These are phyloP conservation scores for Phytophthora tubulina DNA, from an alignment of 352 stramenopile species.

Conservation along the genomic window DNA sequence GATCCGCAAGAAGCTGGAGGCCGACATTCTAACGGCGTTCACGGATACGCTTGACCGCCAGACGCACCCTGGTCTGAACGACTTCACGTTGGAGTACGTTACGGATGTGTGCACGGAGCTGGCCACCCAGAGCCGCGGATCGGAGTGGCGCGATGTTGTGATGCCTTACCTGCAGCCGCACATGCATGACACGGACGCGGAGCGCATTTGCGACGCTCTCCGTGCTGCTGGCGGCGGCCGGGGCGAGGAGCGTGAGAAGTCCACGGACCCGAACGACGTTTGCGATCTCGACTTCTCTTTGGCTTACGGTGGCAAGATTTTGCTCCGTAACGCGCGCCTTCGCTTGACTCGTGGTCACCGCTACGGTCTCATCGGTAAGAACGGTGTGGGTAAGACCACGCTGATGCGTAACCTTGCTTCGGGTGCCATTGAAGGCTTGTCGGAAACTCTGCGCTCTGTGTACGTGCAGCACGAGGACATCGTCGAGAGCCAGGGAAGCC, in stretches of 20 bases:
- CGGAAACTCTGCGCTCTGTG: conserved; percentile 93
- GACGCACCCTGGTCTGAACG: conserved; percentile 55
- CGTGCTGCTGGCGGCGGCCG: conserved; percentile 63
- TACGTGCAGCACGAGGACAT: conserved; percentile 98
- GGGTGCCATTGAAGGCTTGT: conserved; percentile 93
- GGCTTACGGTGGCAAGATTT: conserved; percentile 93
- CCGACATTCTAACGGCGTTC: conserved; percentile 56
- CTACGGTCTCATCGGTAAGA: conserved; percentile 97
- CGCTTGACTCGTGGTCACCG: conserved; percentile 94
- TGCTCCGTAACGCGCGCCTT: conserved; percentile 97
- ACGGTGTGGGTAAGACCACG: conserved; percentile 97
- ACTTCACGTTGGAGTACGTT: conserved; percentile 71
- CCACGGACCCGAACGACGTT: conserved; percentile 73
- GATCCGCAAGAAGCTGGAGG: conserved; percentile 63
- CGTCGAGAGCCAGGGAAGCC: conserved; percentile 83
- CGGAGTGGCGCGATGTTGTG: conserved; percentile 63
- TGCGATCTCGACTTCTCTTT: conserved; percentile 81
- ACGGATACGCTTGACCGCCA: conserved; percentile 53
- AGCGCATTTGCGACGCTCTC: conserved; percentile 61
- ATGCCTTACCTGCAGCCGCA: conserved; percentile 65
- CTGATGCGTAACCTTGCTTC: conserved; percentile 94
- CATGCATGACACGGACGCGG: conserved; percentile 62
- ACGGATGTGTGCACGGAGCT: conserved; percentile 72
- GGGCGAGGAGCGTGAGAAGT: conserved; percentile 60
- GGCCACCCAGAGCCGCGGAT: conserved; percentile 61